phyloP scores from a whole-genome alignment of 108 stramenopile species.

The Seminavis robusta region DNA sequence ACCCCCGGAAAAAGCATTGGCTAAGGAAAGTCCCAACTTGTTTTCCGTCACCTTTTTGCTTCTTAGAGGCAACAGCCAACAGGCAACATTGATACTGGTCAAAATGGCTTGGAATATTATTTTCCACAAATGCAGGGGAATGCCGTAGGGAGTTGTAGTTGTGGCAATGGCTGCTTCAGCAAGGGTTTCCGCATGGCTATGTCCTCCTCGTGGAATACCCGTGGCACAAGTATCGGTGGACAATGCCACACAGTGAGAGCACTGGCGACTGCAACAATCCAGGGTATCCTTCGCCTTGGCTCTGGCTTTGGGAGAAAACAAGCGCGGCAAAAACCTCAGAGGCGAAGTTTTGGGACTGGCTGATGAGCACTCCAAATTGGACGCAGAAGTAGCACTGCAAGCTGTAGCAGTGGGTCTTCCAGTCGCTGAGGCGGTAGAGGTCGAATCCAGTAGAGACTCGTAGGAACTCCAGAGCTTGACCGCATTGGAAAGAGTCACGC shows the following conservation, averaged over 20 bases:
- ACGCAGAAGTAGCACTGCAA: not conserved
- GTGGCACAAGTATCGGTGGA: not conserved
- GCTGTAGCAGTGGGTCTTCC: slow-evolving; percentile 1
- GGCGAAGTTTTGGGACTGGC: no score
- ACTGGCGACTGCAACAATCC: not conserved
- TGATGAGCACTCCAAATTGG: no score
- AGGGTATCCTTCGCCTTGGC: not conserved
- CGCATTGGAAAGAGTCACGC: slow-evolving; percentile 33
- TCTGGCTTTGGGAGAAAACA: no score
- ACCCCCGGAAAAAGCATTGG: slow-evolving; percentile 97
- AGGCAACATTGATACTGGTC: slow-evolving; percentile 84
- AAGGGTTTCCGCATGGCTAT: slow-evolving; percentile 10
- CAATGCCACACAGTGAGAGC: no score
- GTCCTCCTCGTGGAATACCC: slow-evolving; percentile 27
- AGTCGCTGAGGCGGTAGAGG: slow-evolving; percentile 5
- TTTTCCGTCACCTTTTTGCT: slow-evolving; percentile 79
- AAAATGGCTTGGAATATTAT: slow-evolving; percentile 83
- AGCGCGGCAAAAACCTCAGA: no score
- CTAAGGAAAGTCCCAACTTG: slow-evolving; percentile 73
- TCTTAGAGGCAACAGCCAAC: slow-evolving; percentile 84
- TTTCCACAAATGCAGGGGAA: slow-evolving; percentile 86
- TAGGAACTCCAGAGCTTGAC: slow-evolving; percentile 31
- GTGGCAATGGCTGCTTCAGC: slow-evolving; percentile 9
- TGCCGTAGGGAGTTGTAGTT: slow-evolving; percentile 42
- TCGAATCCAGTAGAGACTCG: no score